A percentile compares a stretch with the other conserved stretches of the same genome.
Evolutionary conservation across 306 rosid genomes (phyloP).

Genomic region (Ormosia emarginata): DNA sequence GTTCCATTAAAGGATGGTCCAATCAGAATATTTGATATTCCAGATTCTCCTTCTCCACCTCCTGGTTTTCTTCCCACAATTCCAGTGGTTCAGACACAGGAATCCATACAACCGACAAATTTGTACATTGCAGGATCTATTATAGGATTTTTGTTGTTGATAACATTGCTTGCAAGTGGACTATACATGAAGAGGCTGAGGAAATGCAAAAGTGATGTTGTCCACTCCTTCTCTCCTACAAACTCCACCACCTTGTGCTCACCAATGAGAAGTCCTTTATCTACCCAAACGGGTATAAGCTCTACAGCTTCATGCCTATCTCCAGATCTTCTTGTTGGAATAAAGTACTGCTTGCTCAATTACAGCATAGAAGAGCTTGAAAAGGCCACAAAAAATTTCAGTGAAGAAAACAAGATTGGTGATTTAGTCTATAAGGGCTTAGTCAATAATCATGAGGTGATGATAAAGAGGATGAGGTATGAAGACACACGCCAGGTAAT

Average conservation of each 20-base stretch:
- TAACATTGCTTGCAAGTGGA: slow-evolving; percentile 39
- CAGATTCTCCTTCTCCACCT: slow-evolving; percentile 52
- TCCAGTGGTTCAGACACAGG: slow-evolving; percentile 5
- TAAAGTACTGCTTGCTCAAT: slow-evolving; percentile 53
- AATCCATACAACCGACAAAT: slow-evolving; percentile 13
- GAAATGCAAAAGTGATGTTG: slow-evolving; percentile 33
- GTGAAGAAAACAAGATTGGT: slow-evolving; percentile 45
- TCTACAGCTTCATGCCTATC: slow-evolving; percentile 50
- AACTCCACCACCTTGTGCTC: slow-evolving; percentile 34
- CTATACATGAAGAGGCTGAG: slow-evolving; percentile 36
- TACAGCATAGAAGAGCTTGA: slow-evolving; percentile 49
- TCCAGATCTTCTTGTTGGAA: slow-evolving; percentile 59
- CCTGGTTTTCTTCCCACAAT: slow-evolving; percentile 48
- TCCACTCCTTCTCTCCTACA: slow-evolving; percentile 29
- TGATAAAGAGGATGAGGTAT: slow-evolving; percentile 55
- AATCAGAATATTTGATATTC: slow-evolving; percentile 24
- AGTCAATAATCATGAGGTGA: slow-evolving; percentile 42
- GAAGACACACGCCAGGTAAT: slow-evolving; percentile 49
- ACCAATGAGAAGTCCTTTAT: slow-evolving; percentile 24
- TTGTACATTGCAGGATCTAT: slow-evolving; percentile 44
- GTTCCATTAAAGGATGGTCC: slow-evolving; percentile 38
- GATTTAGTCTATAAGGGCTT: slow-evolving; percentile 40
- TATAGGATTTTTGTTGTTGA: slow-evolving; percentile 36
- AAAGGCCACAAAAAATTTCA: slow-evolving; percentile 53
- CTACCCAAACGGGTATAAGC: slow-evolving; percentile 16